Evolutionary conservation across 2,329 filamentous ascomycete genomes (phyloP).

Genomic region (Aurifilum marmelostoma): DNA sequence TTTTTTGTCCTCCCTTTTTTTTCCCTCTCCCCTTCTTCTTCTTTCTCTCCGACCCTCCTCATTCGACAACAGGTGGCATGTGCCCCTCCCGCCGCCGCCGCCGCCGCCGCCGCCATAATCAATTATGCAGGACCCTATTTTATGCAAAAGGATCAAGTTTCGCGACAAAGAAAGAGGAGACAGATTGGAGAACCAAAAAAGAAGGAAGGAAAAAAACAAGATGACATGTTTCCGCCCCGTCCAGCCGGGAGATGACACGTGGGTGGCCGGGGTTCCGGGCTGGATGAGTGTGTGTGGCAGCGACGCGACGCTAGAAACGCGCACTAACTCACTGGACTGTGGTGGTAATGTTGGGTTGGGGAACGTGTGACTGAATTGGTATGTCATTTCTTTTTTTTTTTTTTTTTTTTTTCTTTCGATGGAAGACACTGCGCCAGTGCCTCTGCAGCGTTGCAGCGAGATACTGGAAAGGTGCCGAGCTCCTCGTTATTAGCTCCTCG

Average conservation of each 20-base stretch:
- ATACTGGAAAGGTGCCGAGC: no score
- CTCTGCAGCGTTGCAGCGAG: no score
- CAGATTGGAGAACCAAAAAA: background rate
- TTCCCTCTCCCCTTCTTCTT: background rate
- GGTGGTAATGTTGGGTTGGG: background rate
- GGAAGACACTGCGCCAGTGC: no score
- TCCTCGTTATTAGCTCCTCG: no score
- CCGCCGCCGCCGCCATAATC: background rate
- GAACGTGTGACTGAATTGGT: background rate
- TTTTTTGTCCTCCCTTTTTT: background rate
- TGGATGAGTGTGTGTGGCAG: conserved; percentile 2
- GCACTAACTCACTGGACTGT: background rate
- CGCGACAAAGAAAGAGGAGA: background rate
- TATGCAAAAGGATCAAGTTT: background rate
- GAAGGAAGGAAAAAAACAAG: no score
- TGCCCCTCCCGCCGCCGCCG: no score
- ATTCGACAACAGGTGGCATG: background rate
- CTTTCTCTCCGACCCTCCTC: background rate
- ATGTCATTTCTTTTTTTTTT: no score
- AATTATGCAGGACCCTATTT: background rate
- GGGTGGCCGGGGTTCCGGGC: conserved; percentile 21
- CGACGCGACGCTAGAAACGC: background rate
- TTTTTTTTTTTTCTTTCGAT: no score
- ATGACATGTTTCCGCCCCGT: background rate
- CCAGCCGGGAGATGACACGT: conserved; percentile 28